phyloP scores from a whole-genome alignment of 176 grass and related monocot species.

The Cenchrus fungigraminus region DNA sequence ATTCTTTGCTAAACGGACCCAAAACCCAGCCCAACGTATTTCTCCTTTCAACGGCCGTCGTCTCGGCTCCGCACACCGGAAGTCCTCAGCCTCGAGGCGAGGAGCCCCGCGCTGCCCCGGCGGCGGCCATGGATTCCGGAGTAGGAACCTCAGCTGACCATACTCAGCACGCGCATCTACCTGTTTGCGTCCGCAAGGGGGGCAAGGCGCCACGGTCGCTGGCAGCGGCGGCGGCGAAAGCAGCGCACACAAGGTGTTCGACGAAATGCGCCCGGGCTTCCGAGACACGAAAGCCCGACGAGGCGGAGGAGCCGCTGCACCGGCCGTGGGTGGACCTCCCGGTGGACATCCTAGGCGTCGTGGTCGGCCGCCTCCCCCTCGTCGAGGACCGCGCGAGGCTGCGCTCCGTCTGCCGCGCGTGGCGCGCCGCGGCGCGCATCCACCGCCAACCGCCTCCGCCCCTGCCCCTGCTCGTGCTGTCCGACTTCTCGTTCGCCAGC shows the following conservation, averaged over 20 bases:
- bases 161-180: too few species aligned
- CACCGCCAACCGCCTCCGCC: constrained; percentile 25
- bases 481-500: constrained; percentile 20
- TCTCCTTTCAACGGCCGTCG: too few species aligned
- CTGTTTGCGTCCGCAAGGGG: too few species aligned
- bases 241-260: background rate
- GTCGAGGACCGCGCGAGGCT: constrained; percentile 4
- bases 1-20: too few species aligned
- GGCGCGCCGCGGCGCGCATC: constrained; percentile 21
- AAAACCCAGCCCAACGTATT: too few species aligned
- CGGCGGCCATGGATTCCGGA: too few species aligned
- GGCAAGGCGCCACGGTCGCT: background rate
- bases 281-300: background rate
- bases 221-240: too few species aligned
- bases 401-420: constrained; percentile 32
- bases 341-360: background rate
- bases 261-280: background rate
- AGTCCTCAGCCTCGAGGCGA: too few species aligned
- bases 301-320: background rate
- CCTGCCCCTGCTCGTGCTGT: constrained; percentile 39
- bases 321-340: background rate
- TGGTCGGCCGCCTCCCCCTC: background rate
- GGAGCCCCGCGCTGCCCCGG: too few species aligned
- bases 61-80: too few species aligned
- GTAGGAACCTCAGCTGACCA: too few species aligned